phyloP scores from a whole-genome alignment of 371 early-diverging fungal species.

The Gilbertella persicaria region DNA sequence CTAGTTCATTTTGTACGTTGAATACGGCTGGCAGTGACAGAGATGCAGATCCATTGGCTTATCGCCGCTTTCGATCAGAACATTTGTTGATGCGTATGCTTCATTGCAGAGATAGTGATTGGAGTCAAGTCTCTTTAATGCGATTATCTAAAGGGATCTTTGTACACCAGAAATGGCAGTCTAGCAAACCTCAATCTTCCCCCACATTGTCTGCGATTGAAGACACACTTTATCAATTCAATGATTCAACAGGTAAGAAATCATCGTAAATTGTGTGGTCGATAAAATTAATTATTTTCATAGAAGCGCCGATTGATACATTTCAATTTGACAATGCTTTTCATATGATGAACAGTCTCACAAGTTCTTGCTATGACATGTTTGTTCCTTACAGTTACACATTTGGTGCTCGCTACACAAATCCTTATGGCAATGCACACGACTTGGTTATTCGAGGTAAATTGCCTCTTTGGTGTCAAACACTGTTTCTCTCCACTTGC shows the following conservation, averaged over 20 bases:
- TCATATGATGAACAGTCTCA: background rate
- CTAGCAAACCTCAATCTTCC: conserved; percentile 19
- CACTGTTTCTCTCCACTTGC: conserved; percentile 36
- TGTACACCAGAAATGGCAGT: conserved; percentile 42
- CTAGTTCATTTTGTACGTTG: background rate
- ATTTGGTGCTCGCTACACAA: conserved; percentile 47
- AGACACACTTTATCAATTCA: conserved; percentile 1
- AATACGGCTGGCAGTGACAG: background rate
- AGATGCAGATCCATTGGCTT: conserved; percentile 16
- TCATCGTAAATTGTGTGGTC: background rate
- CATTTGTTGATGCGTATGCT: conserved; percentile 36
- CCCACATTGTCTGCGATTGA: conserved; percentile 30
- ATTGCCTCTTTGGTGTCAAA: conserved; percentile 47
- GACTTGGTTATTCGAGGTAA: conserved; percentile 47
- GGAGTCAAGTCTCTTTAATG: conserved; percentile 24
- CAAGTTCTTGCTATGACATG: conserved; percentile 13
- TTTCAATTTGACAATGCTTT: conserved; percentile 13
- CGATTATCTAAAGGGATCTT: conserved; percentile 45
- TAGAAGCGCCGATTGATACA: conserved; percentile 30
- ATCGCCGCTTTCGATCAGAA: conserved; percentile 40
- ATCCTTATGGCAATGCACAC: conserved; percentile 31
- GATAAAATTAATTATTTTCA: conserved; percentile 1
- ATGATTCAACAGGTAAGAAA: conserved; percentile 17
- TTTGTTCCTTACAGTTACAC: conserved; percentile 52
- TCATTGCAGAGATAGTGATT: conserved; percentile 22